Percentiles rank a stretch among this genome's conserved stretches.
phyloP scores from a whole-genome alignment of 139 green algal species.

The Parachlorella kessleri region DNA sequence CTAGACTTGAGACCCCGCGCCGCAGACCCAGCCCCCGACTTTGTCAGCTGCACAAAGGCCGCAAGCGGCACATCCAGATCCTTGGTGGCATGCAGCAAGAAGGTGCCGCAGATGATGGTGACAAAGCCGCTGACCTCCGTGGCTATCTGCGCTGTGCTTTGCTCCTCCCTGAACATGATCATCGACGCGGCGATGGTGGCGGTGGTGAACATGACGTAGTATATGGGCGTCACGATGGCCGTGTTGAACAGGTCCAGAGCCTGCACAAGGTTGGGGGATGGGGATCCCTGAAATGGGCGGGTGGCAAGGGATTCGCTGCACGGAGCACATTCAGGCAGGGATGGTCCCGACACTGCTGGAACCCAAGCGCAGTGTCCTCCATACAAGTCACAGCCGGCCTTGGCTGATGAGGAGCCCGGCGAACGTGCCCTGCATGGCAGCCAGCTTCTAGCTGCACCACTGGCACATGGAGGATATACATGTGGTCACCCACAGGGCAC shows the following conservation, averaged over 20 bases:
- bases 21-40: neutral
- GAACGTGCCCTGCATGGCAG: no score
- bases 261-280: slow-evolving; percentile 98
- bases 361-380: no score
- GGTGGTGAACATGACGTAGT: slow-evolving; percentile 99
- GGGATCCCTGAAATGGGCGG: no score
- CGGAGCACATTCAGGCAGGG: no score
- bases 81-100: slow-evolving; percentile 92
- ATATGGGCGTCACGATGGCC: slow-evolving; percentile 95
- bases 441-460: no score
- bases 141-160: slow-evolving; percentile 59
- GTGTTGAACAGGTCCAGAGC: slow-evolving; percentile 98
- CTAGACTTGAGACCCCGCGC: no score
- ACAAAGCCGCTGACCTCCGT: slow-evolving; percentile 90
- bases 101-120: slow-evolving; percentile 93
- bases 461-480: no score
- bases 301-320: no score
- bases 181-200: slow-evolving; percentile 84
- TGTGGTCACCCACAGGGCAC: no score
- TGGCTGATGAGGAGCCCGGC: no score
- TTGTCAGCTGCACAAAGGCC: slow-evolving; percentile 7
- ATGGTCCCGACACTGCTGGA: no score
- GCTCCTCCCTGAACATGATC: slow-evolving; percentile 80
- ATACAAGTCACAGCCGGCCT: no score
- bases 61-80: slow-evolving; percentile 65